Evolutionary conservation across 345 rosid species (phyloP).

Genomic region (Hibiscus syriacus): DNA sequence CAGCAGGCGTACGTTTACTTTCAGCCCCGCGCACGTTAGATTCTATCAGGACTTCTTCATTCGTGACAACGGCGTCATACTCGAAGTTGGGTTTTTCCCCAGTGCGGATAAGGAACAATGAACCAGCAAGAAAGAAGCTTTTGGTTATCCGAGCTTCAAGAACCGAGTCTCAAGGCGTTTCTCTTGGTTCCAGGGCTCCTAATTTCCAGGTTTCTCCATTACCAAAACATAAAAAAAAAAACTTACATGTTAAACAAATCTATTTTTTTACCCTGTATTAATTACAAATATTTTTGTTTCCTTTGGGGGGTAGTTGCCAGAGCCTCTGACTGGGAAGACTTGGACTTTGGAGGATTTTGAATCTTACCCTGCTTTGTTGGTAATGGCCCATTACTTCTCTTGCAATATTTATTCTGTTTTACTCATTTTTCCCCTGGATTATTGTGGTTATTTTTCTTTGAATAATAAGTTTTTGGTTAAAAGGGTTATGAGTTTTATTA

Average conservation of each 20-base stretch:
- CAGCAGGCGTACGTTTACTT: constrained; percentile 14
- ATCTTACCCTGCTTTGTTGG: constrained; percentile 68
- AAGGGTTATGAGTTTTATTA: not conserved
- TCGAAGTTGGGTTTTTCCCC: constrained; percentile 17
- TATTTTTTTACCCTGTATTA: not conserved
- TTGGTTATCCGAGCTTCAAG: constrained; percentile 58
- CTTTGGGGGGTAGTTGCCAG: constrained; percentile 42
- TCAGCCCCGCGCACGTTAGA: constrained; percentile 13
- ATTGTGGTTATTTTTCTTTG: not conserved
- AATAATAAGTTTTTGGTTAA: not conserved
- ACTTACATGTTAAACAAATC: not conserved
- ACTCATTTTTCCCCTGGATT: not conserved
- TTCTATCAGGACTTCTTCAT: constrained; percentile 2
- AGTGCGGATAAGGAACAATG: constrained; percentile 25
- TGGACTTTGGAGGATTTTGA: constrained; percentile 85
- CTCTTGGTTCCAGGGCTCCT: constrained; percentile 63
- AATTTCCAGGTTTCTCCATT: constrained; percentile 43
- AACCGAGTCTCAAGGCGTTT: constrained; percentile 47
- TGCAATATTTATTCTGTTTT: not conserved
- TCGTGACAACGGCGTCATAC: constrained; percentile 11
- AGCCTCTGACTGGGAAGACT: constrained; percentile 72
- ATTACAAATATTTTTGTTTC: not conserved
- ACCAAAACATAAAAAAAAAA: not conserved
- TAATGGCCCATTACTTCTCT: constrained; percentile 18
- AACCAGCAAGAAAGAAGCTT: constrained; percentile 21